Base-by-base conservation (phyloP, 2,329 filamentous ascomycete species). In the Pyricularia sp. region DNA sequence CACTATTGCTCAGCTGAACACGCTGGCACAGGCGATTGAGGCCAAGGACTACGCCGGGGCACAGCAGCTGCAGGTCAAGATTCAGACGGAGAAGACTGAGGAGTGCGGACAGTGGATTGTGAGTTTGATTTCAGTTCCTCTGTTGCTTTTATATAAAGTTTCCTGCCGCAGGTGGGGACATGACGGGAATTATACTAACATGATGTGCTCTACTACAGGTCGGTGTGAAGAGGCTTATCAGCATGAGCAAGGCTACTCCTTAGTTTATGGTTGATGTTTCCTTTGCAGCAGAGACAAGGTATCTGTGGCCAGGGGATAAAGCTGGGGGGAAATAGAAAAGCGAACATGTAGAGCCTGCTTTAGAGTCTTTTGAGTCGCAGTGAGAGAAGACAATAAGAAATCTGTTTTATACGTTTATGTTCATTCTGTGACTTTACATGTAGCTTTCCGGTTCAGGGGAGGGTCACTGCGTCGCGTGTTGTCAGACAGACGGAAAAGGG, bases 21-120 rank as follows among this genome's bases (percentile, higher is more conserved):
- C 88, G 73, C 80, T 93, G 33, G 85, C 91, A 10, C 81, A 86
- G 71, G 87, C 90, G 30, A 79, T 96, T 68, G 86, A 91, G 73
- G 78, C 82, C 69, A 89, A 88, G 81, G 84, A 95, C 73, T 94
- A 91, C 73, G 85, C 88, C 61, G 82, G 81, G 30, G 92, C 92
- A 2, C 83, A 87, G 68, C 84, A 81, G 69, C 83, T 94, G 66
- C 92, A 94, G 78, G 83, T 92, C 63, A 89, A 93, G 72, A 90
- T 94, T 69, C 87, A 93, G 78, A 87, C 86, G 68, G 89, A 92
- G 77, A 91, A 90, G 81, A 90, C 87, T 1, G 90, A 93, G 64
- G 91, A 94, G 77, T 93, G 92, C 77, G 91, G 91, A 68, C 90
- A 92, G 76, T 94, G 92, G 92, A 94, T 94, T 90, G 92, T 93